These are phyloP conservation scores for Endocarpon pusillum DNA, from an alignment of 495 filamentous ascomycete genomes.

Conservation along the genomic window DNA sequence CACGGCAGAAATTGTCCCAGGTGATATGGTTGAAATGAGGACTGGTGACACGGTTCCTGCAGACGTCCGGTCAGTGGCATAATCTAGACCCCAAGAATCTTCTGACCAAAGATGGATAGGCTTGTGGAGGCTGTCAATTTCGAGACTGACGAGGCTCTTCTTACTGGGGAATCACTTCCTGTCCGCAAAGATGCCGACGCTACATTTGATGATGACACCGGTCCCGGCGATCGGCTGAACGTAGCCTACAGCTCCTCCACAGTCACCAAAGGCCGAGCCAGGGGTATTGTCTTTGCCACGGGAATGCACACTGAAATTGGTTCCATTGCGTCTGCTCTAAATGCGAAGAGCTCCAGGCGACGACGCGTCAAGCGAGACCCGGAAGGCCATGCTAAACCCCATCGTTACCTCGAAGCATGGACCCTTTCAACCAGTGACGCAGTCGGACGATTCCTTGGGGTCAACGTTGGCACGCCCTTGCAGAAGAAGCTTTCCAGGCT, in stretches of 20 bases:
- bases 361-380: slow-evolving; percentile 39
- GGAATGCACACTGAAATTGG: slow-evolving; percentile 61
- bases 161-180: slow-evolving; percentile 65
- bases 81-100: no score
- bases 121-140: slow-evolving; percentile 54
- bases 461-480: slow-evolving; percentile 52
- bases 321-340: slow-evolving; percentile 47
- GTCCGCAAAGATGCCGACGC: slow-evolving; percentile 39
- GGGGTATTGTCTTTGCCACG: slow-evolving; percentile 51
- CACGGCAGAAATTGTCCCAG: slow-evolving; percentile 39
- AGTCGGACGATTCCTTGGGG: slow-evolving; percentile 50
- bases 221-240: slow-evolving; percentile 53
- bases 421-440: slow-evolving; percentile 46
- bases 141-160: slow-evolving; percentile 54
- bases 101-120: slow-evolving; percentile 4
- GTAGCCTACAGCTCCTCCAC: slow-evolving; percentile 57
- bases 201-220: slow-evolving; percentile 29
- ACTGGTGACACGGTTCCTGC: slow-evolving; percentile 75
- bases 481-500: slow-evolving; percentile 54
- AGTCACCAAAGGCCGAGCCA: slow-evolving; percentile 51
- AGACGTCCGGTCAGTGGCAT: slow-evolving; percentile 35
- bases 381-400: slow-evolving; percentile 39
- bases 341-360: slow-evolving; percentile 24
- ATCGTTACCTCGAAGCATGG: slow-evolving; percentile 54
- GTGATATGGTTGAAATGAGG: slow-evolving; percentile 57